Base-by-base conservation (phyloP, 2,329 filamentous ascomycete genomes). In the Neofusicoccum sp. region DNA sequence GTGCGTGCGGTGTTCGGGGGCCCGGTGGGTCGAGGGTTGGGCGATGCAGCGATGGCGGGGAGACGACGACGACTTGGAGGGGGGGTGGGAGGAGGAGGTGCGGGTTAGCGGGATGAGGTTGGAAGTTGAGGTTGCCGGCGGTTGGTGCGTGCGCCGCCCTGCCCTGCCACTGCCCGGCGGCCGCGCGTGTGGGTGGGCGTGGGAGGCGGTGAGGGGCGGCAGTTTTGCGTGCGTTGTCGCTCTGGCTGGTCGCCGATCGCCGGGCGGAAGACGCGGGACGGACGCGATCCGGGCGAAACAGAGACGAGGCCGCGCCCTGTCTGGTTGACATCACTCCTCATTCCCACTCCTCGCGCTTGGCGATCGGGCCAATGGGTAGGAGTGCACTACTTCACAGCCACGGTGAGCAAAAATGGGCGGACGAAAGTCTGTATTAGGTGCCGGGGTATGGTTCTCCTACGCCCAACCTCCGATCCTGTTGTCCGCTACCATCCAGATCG, bases 91-190 rank as follows among this genome's bases (percentile, higher is more conserved):
- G 49, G 49, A 14, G 16, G 45, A 47, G 44, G 44, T 48, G 28
- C 28, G 31, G 26, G 45, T 28, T 8, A 33, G n/a, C 30, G 26
- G 41, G 41, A 14, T 58, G 33, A 38, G 24, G 31, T 45, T 58
- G 31, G 40, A 58, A 48, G 53, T 57, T 45, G 53, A 43, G 38
- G 45, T 49, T 49, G 30, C 45, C 45, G 45, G 30, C 45, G 45
- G 45, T 49, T 28, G 30, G 45, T 49, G 45, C 30, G 45, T 20
- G n/a, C n/a, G n/a, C n/a, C n/a, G n/a, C n/a, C n/a, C n/a, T n/a
- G n/a, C n/a, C n/a, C n/a, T n/a, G n/a, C 40, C 36, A 16, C 16
- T 44, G 40, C 16, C 40, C 40, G 40, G n/a, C 11, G 40, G 14
- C 40, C 40, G 12, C n/a, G n/a, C n/a, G 40, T 4, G 40, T 20